Conservation (phyloP, 108 stramenopile genomes). For the Cyclotella choctawhatcheeana region DNA sequence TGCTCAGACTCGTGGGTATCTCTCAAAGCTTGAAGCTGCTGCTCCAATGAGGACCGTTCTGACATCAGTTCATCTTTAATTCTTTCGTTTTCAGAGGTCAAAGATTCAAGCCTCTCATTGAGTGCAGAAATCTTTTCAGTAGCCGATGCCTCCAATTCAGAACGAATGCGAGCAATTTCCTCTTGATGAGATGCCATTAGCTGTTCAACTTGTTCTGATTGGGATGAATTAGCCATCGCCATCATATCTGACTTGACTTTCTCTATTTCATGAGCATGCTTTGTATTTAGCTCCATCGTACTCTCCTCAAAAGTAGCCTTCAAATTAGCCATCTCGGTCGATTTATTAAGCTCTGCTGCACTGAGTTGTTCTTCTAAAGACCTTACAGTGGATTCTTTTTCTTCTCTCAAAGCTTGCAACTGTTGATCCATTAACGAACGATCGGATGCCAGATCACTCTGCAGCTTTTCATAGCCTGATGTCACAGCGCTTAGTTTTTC, state of each 20-base stretch:
- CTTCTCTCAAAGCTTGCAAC: conserved; percentile 4
- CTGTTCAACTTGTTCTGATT: conserved; percentile 36
- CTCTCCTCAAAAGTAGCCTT: conserved; percentile 3
- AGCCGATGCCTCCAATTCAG: conserved; percentile 17
- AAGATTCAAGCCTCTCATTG: neutral
- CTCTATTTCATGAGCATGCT: conserved; percentile 41
- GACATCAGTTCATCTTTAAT: neutral
- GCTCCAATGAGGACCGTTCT: neutral
- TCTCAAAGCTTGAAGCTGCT: neutral
- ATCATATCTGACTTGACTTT: conserved; percentile 27
- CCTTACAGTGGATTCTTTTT: conserved; percentile 11
- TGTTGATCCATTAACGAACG: conserved; percentile 4
- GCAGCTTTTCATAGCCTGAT: conserved; percentile 10
- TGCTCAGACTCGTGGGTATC: neutral
- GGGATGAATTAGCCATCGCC: conserved; percentile 23
- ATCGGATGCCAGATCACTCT: neutral
- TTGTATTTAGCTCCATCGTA: too few species aligned
- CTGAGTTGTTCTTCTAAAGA: conserved; percentile 9
- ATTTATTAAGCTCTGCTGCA: neutral
- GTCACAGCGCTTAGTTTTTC: neutral
- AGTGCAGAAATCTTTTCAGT: neutral
- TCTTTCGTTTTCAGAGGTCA: neutral
- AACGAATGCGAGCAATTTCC: conserved; percentile 19
- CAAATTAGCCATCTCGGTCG: conserved; percentile 8
- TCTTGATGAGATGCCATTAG: conserved; percentile 25